These are phyloP conservation scores for Stemphylium lycopersici DNA, from an alignment of 2,329 filamentous ascomycete species.

Conservation along the genomic window DNA sequence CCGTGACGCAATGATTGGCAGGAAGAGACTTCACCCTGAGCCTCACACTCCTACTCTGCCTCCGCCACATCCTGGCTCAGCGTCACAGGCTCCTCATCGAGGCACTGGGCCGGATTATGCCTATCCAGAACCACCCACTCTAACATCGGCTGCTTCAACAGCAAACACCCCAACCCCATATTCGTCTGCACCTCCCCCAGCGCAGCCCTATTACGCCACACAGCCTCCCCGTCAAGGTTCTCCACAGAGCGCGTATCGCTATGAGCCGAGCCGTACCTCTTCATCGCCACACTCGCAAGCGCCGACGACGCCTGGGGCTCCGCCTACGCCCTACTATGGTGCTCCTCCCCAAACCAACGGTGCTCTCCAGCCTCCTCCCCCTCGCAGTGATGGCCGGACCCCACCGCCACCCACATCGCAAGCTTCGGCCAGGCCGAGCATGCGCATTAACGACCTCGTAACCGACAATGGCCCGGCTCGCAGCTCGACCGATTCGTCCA, in stretches of 20 bases:
- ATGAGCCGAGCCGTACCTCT: constrained; percentile 50
- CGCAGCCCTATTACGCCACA: constrained; percentile 50
- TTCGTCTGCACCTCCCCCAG: constrained; percentile 44
- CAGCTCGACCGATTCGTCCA: constrained; percentile 52
- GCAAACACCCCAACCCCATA: constrained; percentile 51
- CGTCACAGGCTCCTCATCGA: constrained; percentile 49
- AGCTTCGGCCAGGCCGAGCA: constrained; percentile 43
- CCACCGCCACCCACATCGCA: constrained; percentile 47
- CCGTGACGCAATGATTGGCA: constrained; percentile 49
- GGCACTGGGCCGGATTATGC: constrained; percentile 47
- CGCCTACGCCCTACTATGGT: constrained; percentile 40
- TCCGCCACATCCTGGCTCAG: constrained; percentile 54
- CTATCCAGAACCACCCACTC: constrained; percentile 53
- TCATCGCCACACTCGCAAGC: constrained; percentile 52
- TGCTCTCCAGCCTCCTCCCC: constrained; percentile 43
- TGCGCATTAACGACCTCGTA: constrained; percentile 53
- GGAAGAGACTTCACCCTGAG: constrained; percentile 56
- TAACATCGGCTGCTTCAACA: constrained; percentile 54
- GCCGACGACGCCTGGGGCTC: constrained; percentile 43
- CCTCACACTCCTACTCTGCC: constrained; percentile 59
- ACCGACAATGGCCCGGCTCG: constrained; percentile 46
- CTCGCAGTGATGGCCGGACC: constrained; percentile 49
- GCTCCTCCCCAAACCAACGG: constrained; percentile 39
- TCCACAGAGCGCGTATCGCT: constrained; percentile 51
- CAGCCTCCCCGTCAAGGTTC: constrained; percentile 50